Evolutionary conservation across 306 rosid genomes (phyloP).

Genomic region (Glycine latifolia): DNA sequence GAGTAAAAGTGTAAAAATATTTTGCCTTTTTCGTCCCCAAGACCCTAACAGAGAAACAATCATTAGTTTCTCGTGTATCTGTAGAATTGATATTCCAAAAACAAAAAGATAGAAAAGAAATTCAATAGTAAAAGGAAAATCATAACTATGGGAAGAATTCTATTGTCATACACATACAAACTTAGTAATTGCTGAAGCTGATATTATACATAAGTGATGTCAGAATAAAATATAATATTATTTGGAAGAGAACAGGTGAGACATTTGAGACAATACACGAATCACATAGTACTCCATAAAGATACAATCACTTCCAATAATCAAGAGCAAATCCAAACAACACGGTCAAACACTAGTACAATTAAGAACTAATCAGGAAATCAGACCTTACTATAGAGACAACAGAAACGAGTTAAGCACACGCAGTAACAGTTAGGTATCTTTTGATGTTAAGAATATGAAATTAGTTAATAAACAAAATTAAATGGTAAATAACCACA

Average conservation of each 20-base stretch:
- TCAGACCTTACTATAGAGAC: no score
- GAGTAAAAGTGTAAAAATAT: not conserved
- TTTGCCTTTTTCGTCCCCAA: not conserved
- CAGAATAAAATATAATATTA: not conserved
- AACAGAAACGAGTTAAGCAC: not conserved
- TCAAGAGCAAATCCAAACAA: conserved; percentile 9
- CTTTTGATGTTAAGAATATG: not conserved
- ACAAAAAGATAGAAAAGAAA: not conserved
- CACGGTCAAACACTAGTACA: not conserved
- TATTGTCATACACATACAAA: not conserved
- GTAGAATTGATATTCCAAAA: not conserved
- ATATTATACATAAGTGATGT: not conserved
- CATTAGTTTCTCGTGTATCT: not conserved
- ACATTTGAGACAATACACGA: not conserved
- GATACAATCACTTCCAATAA: not conserved
- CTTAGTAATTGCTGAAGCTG: conserved; percentile 16
- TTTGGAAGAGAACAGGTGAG: not conserved
- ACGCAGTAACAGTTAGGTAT: conserved; percentile 12
- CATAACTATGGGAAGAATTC: not conserved
- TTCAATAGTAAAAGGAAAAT: not conserved
- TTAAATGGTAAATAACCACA: not conserved
- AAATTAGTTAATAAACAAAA: conserved; percentile 12
- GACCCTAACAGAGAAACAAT: not conserved
- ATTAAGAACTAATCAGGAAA: not conserved
- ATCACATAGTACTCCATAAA: not conserved